Base-by-base conservation (phyloP, 352 stramenopile species). In the Globisporangium heterothallicum region DNA sequence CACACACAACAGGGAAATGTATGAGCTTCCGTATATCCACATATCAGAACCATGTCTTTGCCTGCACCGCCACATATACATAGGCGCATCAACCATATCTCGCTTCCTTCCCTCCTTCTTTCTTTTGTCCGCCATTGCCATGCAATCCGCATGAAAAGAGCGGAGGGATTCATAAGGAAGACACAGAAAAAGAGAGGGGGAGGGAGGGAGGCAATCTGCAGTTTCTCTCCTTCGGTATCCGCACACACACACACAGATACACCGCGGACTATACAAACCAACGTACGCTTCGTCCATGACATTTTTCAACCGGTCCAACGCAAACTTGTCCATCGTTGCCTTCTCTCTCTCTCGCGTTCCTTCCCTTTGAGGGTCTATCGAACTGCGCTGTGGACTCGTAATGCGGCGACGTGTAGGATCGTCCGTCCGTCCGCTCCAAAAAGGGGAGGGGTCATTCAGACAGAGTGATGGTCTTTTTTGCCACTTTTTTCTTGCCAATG, bases 211-310 rank as follows among this genome's bases (percentile, higher is more conserved):
- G n/a, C n/a, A n/a, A n/a, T n/a, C n/a, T n/a, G n/a, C n/a, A n/a
- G n/a, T n/a, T n/a, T n/a, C n/a, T 4, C 46, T 26, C 2, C 25
- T 24, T 56, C 49, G 1, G 3, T 29, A 16, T 29, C 35, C 8
- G n/a, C 25, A 8, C 22, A 22, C 27, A 38, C 8, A 50, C 26
- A 49, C 42, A 49, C 29, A 7, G 25, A 25, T 18, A 49, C 24
- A 32, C n/a, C n/a, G n/a, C n/a, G n/a, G 21, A 19, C 14, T 14
- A 24, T 12, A 43, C 13, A 26, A 19, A 16, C 3, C 21, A 46
- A 85, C 81, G 49, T 78, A 94, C 84, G 84, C 84, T 38, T 94
- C 84, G 63, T 94, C 84, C 61, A 94, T 80, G 59, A 82, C 81
- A 60, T 94, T 94, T 64, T 87, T 87, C 30, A 94, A 62, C 58